Percentiles rank a stretch among this genome's conserved stretches.
These are phyloP conservation scores for Geranium rotundifolium DNA, from an alignment of 345 rosid genomes.

Conservation along the genomic window DNA sequence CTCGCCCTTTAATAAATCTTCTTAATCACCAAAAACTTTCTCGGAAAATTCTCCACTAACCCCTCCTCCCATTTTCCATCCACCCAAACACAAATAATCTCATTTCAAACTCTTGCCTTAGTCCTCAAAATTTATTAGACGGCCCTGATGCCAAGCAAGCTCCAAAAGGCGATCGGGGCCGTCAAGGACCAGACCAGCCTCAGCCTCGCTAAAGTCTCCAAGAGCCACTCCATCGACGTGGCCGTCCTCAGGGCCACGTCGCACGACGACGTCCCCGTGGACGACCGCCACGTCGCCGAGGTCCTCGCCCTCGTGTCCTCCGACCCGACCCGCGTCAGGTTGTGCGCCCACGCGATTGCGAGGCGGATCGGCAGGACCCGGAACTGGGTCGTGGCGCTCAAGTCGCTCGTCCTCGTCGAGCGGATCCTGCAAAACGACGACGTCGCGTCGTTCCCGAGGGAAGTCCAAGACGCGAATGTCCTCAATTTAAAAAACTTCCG, in stretches of 20 bases:
- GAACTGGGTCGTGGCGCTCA: slow-evolving; percentile 77
- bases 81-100: no score
- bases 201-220: slow-evolving; percentile 67
- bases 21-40: no score
- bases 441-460: slow-evolving; percentile 64
- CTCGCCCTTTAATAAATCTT: no score
- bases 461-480: slow-evolving; percentile 56
- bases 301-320: slow-evolving; percentile 44
- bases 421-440: slow-evolving; percentile 70
- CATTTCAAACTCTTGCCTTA: no score
- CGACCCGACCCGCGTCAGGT: slow-evolving; percentile 36
- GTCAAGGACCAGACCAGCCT: slow-evolving; percentile 92
- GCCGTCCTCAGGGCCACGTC: slow-evolving; percentile 69
- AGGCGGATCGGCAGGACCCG: slow-evolving; percentile 56
- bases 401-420: slow-evolving; percentile 67
- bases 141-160: slow-evolving; percentile 62
- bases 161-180: slow-evolving; percentile 71
- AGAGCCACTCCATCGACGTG: slow-evolving; percentile 50
- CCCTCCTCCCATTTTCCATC: no score
- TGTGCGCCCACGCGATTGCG: slow-evolving; percentile 52
- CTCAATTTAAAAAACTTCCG: slow-evolving; percentile 57
- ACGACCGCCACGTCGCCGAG: slow-evolving; percentile 46
- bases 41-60: no score
- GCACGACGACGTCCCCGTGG: slow-evolving; percentile 60
- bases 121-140: no score